Evolutionary conservation across 1,284 basidiomycete species (phyloP).

Genomic region (Abortiporus biennis): DNA sequence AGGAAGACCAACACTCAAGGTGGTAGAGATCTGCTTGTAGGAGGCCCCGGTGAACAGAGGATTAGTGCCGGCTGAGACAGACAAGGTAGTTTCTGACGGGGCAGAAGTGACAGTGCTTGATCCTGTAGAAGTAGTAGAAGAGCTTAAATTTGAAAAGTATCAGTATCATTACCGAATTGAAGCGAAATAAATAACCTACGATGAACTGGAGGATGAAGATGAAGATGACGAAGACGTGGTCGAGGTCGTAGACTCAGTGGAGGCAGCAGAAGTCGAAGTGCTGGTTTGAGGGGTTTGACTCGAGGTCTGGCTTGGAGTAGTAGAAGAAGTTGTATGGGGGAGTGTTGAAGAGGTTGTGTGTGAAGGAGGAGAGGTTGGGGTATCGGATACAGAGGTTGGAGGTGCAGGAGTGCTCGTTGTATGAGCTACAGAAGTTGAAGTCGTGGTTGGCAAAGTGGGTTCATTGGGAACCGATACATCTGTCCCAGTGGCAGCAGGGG

Average conservation of each 20-base stretch:
- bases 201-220: slow-evolving; percentile 5
- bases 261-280: slow-evolving; percentile 1
- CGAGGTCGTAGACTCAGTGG: slow-evolving; percentile 3
- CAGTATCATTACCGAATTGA: no score
- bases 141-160: slow-evolving; percentile 1
- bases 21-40: slow-evolving; percentile 1
- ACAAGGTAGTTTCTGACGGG: not conserved
- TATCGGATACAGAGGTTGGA: not conserved
- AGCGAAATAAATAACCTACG: not conserved
- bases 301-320: slow-evolving; percentile 1
- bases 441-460: no score
- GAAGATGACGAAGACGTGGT: slow-evolving; percentile 11
- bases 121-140: slow-evolving; percentile 6
- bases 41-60: slow-evolving; percentile 2
- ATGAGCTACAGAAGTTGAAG: slow-evolving; percentile 1
- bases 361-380: slow-evolving; percentile 5
- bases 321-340: slow-evolving; percentile 2
- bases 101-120: slow-evolving; percentile 6
- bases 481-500: slow-evolving; percentile 1
- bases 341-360: slow-evolving; percentile 2
- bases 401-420: slow-evolving; percentile 3
- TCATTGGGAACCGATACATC: no score
- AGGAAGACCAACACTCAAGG: slow-evolving; percentile 2
- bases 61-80: slow-evolving; percentile 12
- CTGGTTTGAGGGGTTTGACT: not conserved